Base-by-base conservation (phyloP, 176 grass and related monocot genomes). In the Eleusine indica region DNA sequence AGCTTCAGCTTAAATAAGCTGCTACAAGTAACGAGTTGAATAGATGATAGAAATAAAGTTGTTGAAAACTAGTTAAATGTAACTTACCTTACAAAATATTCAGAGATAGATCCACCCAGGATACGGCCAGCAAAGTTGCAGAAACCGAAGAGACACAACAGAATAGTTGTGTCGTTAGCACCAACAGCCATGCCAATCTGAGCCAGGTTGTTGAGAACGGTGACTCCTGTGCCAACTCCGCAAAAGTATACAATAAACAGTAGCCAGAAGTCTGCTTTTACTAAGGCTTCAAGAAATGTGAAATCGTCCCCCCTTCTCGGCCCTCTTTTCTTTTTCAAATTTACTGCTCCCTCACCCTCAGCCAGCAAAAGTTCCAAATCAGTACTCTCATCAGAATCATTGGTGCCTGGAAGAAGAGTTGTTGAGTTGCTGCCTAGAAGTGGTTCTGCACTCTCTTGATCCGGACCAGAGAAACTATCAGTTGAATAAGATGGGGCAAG, bases 221-320 rank as follows among this genome's bases (percentile, higher is more conserved):
- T 97, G 17, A 97, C 95, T 56, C 92, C 92, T 53, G 95, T 89
- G n/a, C 95, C 95, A 64, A 97, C 95, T 47, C 95, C 95, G 75
- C 91, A 84, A 80, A 97, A 97, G 83, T 94, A 94, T 30, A 89
- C 92, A 16, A 82, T 46, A 72, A 94, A 97, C 1, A 97, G 76
- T 67, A 97, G 79, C 95, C 95, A 97, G 60, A 94, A 97, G 74
- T 97, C 95, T 57, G 86, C 90, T 64, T 97, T 97, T 28, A 97
- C 88, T 52, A 94, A 77, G 42, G 95, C 95, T 89, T 97, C 92
- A 14, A 10, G 40, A 51, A 97, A 97, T 91, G 94, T 87, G 84
- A 94, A 97, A 91, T 97, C 90, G 58, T 97, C 92, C 40, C 92
- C 95, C 54, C 92, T 94, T 79, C 87, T 97, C 18, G 95, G 92